Evolutionary conservation across 2,329 filamentous ascomycete species (phyloP).

Genomic region (Penicillium sp.): DNA sequence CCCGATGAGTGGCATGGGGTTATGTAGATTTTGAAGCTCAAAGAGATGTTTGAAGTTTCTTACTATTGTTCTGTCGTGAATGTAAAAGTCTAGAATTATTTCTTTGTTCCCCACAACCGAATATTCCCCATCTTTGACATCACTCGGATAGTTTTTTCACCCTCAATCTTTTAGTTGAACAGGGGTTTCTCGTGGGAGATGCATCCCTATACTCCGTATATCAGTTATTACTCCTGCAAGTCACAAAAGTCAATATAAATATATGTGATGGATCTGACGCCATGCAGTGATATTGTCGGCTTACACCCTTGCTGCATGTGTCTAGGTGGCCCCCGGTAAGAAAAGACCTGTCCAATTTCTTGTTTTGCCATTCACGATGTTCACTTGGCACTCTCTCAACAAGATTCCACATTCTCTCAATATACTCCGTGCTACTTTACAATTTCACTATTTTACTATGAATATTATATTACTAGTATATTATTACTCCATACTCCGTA

Average conservation of each 20-base stretch:
- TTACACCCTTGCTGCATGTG: slow-evolving; percentile 5
- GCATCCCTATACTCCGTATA: too few relatives aligned
- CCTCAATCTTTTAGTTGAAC: background rate
- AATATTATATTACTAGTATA: too few relatives aligned
- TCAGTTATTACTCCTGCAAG: background rate
- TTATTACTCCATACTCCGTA: too few relatives aligned
- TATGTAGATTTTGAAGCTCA: background rate
- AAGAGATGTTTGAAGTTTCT: background rate
- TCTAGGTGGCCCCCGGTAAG: background rate
- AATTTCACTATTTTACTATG: background rate
- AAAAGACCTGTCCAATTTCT: background rate
- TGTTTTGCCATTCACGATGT: background rate
- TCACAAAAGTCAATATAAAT: background rate
- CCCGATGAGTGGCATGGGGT: slow-evolving; percentile 33
- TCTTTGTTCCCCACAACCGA: slow-evolving; percentile 1
- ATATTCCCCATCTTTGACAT: background rate
- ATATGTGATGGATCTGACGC: slow-evolving; percentile 4
- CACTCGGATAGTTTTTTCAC: background rate
- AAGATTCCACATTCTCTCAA: background rate
- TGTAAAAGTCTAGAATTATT: background rate
- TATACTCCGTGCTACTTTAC: too few relatives aligned
- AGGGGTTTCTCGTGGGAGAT: background rate
- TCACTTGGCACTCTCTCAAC: background rate
- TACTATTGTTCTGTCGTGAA: slow-evolving; percentile 13
- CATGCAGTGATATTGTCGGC: background rate